Evolutionary conservation across 1,284 basidiomycete species (phyloP), one percentile per base, ranked within the genome.

Genomic region (Coniferiporia weirii): DNA sequence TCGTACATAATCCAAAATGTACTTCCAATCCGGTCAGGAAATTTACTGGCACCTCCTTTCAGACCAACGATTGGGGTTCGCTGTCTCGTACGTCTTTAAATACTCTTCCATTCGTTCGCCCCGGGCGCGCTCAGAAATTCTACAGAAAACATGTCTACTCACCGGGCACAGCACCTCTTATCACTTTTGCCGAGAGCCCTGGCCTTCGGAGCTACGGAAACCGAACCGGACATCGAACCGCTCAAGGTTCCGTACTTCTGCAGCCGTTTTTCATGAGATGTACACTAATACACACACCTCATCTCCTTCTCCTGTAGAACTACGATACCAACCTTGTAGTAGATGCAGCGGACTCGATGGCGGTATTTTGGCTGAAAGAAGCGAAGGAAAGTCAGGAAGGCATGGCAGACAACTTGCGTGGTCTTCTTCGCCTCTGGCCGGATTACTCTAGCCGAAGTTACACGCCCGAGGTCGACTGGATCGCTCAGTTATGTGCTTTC

Each of bases 1-100:
- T 56, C 15, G 59, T 47, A 10, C 9, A 22, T 32, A 20, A 57
- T 38, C 2, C 17, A 15, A 8, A 5, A 51, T 27, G 27, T 27
- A 27, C 57, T 48, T 10, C 35, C 27, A 5, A 22, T 48, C 35
- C 34, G 4, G 10, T 20, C 17, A 4, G 20, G 6, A 56, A n/a
- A 46, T 36, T 4, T 27, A 10, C 52, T 2, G 7, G 38, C 12
- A 20, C 36, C 5, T 5, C 60, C 15, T 12, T 49, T 2, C 35
- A 83, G 83, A 77, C 78, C 0, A 84, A 85, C 48, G 83, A 85
- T 59, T 85, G 84, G 83, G 80, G 81, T 10, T 75, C 83, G 1
- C 70, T 85, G 45, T 81, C 81, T 54, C 81, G 83, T 84, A 64
- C 44, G 8, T 69, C 3, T 47, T 49, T 20, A 27, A 1, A 12